Conservation (phyloP, 352 stramenopile species). For the Stramenopiles sp. region DNA sequence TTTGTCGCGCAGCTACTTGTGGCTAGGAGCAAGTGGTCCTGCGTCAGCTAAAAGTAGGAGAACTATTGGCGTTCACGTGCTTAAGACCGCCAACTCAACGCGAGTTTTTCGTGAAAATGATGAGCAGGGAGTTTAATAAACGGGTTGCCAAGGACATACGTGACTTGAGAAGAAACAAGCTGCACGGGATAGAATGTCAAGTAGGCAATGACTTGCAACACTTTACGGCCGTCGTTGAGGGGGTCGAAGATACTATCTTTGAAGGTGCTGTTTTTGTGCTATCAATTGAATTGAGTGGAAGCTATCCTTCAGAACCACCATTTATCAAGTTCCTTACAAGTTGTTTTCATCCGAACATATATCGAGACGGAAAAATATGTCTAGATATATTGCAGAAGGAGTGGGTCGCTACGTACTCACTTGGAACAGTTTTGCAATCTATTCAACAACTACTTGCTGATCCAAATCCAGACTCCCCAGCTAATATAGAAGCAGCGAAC, state of each 20-base stretch:
- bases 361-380: slow-evolving; percentile 73
- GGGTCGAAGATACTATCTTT: background rate
- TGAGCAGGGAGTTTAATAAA: background rate
- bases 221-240: background rate
- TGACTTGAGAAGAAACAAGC: background rate
- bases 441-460: slow-evolving; percentile 93
- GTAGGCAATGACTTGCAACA: background rate
- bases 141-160: background rate
- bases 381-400: slow-evolving; percentile 99
- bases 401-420: slow-evolving; percentile 99
- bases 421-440: slow-evolving; percentile 94
- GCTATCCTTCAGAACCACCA: background rate
- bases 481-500: slow-evolving; percentile 93
- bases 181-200: background rate
- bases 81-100: too few relatives aligned
- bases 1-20: too few relatives aligned
- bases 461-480: slow-evolving; percentile 94
- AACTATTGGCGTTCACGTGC: too few relatives aligned
- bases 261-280: background rate
- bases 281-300: background rate
- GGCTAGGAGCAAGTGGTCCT: too few relatives aligned
- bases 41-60: too few relatives aligned
- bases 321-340: background rate
- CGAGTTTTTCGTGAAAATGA: too few relatives aligned
- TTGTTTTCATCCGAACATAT: background rate